Conservation (phyloP, 495 filamentous ascomycete species). For the Friedmanniomyces simplex region DNA sequence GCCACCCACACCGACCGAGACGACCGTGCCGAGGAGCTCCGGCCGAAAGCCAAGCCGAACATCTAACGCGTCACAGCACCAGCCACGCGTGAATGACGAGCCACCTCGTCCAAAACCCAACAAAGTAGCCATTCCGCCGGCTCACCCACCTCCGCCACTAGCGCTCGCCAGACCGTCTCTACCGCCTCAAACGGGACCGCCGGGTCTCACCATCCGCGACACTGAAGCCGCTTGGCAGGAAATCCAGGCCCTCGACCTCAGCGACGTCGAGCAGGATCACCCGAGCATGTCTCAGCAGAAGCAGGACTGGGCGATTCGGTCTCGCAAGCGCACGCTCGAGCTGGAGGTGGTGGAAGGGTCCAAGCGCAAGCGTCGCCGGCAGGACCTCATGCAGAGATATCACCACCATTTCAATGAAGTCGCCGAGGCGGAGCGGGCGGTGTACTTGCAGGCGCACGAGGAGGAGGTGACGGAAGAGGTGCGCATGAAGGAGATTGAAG, state of each 20-base stretch:
- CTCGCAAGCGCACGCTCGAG: constrained; percentile 34
- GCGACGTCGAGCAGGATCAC: constrained; percentile 11
- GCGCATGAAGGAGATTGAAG: constrained; percentile 75
- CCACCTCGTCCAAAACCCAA: not conserved
- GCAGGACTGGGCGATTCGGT: constrained; percentile 1
- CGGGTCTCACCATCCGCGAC: constrained; percentile 16
- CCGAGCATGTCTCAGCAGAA: not conserved
- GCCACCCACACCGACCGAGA: not conserved
- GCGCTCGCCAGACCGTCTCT: not conserved
- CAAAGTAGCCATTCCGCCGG: constrained; percentile 5
- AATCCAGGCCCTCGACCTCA: constrained; percentile 19
- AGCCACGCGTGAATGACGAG: constrained; percentile 12
- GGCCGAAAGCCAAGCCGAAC: constrained; percentile 12
- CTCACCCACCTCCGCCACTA: not conserved
- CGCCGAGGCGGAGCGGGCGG: constrained; percentile 42
- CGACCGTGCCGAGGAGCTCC: not conserved
- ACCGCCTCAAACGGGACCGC: constrained; percentile 33
- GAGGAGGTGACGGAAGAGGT: constrained; percentile 72
- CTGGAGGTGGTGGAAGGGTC: constrained; percentile 46
- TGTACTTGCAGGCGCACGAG: constrained; percentile 47
- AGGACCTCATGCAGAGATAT: constrained; percentile 39
- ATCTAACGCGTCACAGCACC: constrained; percentile 12
- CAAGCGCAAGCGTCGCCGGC: constrained; percentile 54
- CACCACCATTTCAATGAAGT: constrained; percentile 44
- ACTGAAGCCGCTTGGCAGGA: constrained; percentile 20